Evolutionary conservation across 495 filamentous ascomycete genomes (phyloP).

Genomic region (Halenospora varia): DNA sequence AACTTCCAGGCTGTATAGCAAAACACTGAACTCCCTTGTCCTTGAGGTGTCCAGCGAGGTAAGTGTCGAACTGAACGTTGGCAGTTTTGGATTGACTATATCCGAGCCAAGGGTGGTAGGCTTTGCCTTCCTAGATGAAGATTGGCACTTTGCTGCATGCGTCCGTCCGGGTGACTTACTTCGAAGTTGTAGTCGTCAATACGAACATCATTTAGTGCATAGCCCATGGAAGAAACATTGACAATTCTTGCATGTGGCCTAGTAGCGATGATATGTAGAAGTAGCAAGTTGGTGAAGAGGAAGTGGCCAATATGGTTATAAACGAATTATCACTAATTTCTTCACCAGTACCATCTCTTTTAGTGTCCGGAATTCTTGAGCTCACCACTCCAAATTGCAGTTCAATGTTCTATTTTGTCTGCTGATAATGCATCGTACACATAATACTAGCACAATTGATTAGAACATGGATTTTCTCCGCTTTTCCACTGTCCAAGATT

Average conservation of each 20-base stretch:
- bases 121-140: conserved; percentile 10
- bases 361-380: no score
- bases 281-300: conserved; percentile 46
- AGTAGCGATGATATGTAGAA: conserved; percentile 27
- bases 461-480: neutral
- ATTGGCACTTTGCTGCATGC: neutral
- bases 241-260: conserved; percentile 4
- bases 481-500: neutral
- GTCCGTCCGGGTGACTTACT: neutral
- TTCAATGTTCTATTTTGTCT: neutral
- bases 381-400: no score
- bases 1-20: conserved; percentile 24
- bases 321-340: no score
- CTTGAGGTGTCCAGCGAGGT: conserved; percentile 28
- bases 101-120: conserved; percentile 23
- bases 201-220: neutral
- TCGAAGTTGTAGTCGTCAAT: conserved; percentile 5
- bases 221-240: neutral
- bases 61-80: conserved; percentile 50
- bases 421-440: neutral
- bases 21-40: conserved; percentile 25
- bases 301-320: conserved; percentile 54
- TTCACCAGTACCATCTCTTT: no score
- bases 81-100: conserved; percentile 58
- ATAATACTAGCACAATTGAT: neutral